Conservation (phyloP, 768 basidiomycete genomes). For the Erythrobasidium yunnanense region DNA sequence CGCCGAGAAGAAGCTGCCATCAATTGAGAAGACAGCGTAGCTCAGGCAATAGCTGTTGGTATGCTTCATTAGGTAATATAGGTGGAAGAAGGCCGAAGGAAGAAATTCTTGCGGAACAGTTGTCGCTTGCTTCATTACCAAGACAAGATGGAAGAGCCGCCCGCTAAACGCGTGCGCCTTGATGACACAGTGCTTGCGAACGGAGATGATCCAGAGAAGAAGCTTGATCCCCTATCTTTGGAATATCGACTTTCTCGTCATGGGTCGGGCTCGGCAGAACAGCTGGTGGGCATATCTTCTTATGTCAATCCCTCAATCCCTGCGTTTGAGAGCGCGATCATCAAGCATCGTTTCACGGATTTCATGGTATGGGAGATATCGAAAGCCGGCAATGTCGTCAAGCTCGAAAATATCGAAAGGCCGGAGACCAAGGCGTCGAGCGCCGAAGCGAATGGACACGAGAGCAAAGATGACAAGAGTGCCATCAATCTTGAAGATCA, state of each 20-base stretch:
- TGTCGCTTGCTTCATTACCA: no score
- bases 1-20: no score
- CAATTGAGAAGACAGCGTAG: no score
- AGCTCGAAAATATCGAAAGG: conserved; percentile 64
- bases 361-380: conserved; percentile 90
- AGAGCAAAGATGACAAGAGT: not conserved
- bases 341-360: conserved; percentile 64
- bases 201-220: not conserved
- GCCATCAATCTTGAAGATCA: not conserved
- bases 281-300: conserved; percentile 68
- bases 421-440: conserved; percentile 22
- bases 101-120: no score
- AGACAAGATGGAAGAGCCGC: no score
- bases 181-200: not conserved
- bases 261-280: not conserved
- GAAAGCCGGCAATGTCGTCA: conserved; percentile 64
- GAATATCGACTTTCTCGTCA: conserved; percentile 2
- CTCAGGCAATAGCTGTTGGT: no score
- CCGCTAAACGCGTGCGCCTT: not conserved
- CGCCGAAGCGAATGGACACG: not conserved
- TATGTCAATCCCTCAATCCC: conserved; percentile 62
- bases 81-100: no score
- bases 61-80: no score
- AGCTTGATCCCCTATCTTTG: not conserved
- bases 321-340: conserved; percentile 46